Evolutionary conservation across 805 yeast species (phyloP).

Genomic region (Lachancea quebecensis): DNA sequence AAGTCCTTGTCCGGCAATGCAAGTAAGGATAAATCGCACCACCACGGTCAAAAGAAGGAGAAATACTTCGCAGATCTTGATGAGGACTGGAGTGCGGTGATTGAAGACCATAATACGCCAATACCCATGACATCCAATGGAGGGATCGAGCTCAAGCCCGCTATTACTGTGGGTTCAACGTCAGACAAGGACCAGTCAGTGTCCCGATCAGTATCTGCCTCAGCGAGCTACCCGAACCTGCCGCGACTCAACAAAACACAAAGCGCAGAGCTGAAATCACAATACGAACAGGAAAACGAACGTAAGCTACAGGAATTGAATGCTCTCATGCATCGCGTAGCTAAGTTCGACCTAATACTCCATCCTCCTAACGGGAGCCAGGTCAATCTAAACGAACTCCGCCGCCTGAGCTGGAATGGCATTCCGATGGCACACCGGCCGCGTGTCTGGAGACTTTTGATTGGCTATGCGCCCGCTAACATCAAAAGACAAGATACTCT

Average conservation of each 20-base stretch:
- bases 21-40: slow-evolving; percentile 3
- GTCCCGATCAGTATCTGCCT: slow-evolving; percentile 6
- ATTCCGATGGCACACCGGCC: slow-evolving; percentile 78
- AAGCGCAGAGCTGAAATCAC: slow-evolving; percentile 18
- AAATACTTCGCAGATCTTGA: slow-evolving; percentile 61
- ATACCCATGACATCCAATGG: slow-evolving; percentile 28
- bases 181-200: slow-evolving; percentile 2
- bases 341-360: slow-evolving; percentile 60
- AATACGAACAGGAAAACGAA: slow-evolving; percentile 26
- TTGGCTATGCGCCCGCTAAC: slow-evolving; percentile 88
- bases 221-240: slow-evolving; percentile 23
- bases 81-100: slow-evolving; percentile 90
- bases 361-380: slow-evolving; percentile 38
- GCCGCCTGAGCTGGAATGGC: slow-evolving; percentile 90
- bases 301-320: slow-evolving; percentile 40
- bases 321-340: slow-evolving; percentile 53
- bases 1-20: slow-evolving; percentile 5
- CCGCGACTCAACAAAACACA: slow-evolving; percentile 22
- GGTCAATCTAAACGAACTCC: slow-evolving; percentile 64
- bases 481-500: slow-evolving; percentile 65
- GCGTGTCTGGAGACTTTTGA: slow-evolving; percentile 77
- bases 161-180: slow-evolving; percentile 4
- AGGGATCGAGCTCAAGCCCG: slow-evolving; percentile 17
- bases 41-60: slow-evolving; percentile 23
- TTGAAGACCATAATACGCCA: slow-evolving; percentile 37